Percentiles rank a stretch among this genome's conserved stretches.
Evolutionary conservation across 805 yeast genomes (phyloP).

Genomic region (Candida boleticola): DNA sequence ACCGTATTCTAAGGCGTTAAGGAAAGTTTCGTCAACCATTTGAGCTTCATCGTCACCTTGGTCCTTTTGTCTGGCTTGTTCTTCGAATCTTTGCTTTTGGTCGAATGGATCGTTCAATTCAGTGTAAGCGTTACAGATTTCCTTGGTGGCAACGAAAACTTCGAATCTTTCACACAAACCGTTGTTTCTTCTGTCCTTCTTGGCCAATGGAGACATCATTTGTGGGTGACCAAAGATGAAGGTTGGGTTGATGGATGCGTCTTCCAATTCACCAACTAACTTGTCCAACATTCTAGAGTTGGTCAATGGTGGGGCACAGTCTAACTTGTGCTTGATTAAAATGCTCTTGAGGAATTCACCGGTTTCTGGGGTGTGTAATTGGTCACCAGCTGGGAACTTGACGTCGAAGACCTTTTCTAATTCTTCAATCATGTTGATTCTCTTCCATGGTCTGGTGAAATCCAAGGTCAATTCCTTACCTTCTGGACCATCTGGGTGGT

Average conservation of each 20-base stretch:
- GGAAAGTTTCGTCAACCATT: constrained; percentile 92
- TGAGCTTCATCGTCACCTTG: constrained; percentile 99
- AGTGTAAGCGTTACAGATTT: constrained; percentile 96
- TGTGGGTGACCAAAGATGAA: constrained; percentile 98
- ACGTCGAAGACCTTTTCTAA: constrained; percentile 82
- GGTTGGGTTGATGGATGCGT: constrained; percentile 92
- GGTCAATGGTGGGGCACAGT: constrained; percentile 90
- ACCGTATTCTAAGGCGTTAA: constrained; percentile 97
- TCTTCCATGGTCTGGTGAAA: constrained; percentile 97
- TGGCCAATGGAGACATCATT: constrained; percentile 99
- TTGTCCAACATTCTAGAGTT: constrained; percentile 99
- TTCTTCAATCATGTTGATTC: constrained; percentile 96
- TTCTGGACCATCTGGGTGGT: constrained; percentile 94
- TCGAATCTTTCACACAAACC: constrained; percentile 98
- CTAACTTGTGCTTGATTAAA: constrained; percentile 76
- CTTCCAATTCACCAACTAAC: constrained; percentile 96
- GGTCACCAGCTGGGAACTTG: constrained; percentile 93
- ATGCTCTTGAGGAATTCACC: constrained; percentile 83
- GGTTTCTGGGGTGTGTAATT: constrained; percentile 91
- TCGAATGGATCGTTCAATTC: constrained; percentile 99
- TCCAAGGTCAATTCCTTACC: constrained; percentile 77
- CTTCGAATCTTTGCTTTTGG: constrained; percentile 96
- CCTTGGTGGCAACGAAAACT: constrained; percentile 97
- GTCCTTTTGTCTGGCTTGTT: constrained; percentile 97
- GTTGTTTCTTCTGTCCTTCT: constrained; percentile 86